Evolutionary conservation across 352 stramenopile species (phyloP).

Genomic region (Phytophthora constricta): DNA sequence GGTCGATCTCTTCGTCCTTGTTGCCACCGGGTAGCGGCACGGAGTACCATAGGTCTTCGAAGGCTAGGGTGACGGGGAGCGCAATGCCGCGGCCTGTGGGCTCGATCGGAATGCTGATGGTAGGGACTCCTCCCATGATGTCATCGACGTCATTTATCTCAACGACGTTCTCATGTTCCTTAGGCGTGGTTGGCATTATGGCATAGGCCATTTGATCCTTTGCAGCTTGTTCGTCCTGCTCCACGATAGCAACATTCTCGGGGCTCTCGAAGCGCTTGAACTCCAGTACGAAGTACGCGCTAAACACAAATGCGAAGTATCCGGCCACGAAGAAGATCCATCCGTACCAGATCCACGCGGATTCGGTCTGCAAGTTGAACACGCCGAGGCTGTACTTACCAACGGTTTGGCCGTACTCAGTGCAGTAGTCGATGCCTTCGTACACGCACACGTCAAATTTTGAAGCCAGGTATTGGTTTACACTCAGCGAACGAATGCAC

Average conservation of each 20-base stretch:
- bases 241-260: slow-evolving; percentile 32
- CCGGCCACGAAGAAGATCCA: slow-evolving; percentile 43
- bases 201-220: slow-evolving; percentile 18
- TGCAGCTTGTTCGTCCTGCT: slow-evolving; percentile 15
- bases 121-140: not conserved
- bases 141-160: not conserved
- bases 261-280: slow-evolving; percentile 27
- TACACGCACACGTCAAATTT: slow-evolving; percentile 52
- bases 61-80: slow-evolving; percentile 39
- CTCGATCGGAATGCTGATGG: not conserved
- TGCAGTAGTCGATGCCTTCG: slow-evolving; percentile 57
- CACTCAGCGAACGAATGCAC: slow-evolving; percentile 55
- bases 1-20: slow-evolving; percentile 52
- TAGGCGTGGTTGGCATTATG: not conserved
- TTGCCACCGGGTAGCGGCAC: slow-evolving; percentile 39
- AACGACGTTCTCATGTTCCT: not conserved
- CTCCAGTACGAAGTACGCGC: slow-evolving; percentile 23
- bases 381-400: slow-evolving; percentile 52
- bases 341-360: slow-evolving; percentile 56
- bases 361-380: slow-evolving; percentile 56
- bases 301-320: slow-evolving; percentile 41
- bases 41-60: slow-evolving; percentile 55
- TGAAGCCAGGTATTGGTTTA: slow-evolving; percentile 65
- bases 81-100: not conserved
- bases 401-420: slow-evolving; percentile 32